Base-by-base conservation (phyloP, 2,329 filamentous ascomycete species). In the Ramularia collo-cygni region DNA sequence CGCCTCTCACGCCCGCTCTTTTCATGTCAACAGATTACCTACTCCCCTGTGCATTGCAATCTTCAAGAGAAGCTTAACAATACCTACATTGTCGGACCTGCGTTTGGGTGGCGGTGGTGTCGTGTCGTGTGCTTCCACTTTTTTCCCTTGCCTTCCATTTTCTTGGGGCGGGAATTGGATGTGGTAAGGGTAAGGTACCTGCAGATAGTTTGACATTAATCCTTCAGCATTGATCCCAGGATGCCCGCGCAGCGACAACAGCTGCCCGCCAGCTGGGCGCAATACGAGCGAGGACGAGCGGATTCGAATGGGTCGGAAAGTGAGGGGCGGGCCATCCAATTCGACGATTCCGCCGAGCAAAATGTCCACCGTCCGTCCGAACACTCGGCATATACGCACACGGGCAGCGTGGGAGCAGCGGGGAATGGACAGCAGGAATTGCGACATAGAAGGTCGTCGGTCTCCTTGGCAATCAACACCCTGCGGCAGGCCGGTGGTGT, bases 401-500 rank as follows among this genome's bases (percentile, higher is more conserved):
- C 44, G 31, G 42, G 39, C 6, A 40, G 43, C 12, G 45, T 46
- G 18, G 42, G 44, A 10, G 21, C 21, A 24, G n/a, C n/a, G n/a
- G n/a, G n/a, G n/a, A 42, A 52, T 35, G 50, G 52, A 28, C 47
- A 38, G 10, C 46, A 30, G 10, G 33, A 58, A n/a, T 38, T 70
- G 35, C 57, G 65, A 19, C 47, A 59, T 26, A 56, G 66, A 38
- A 57, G 66, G 55, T 72, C 70, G 16, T 72, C 69, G 6, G 64
- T 72, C 52, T 65, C 66, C 7, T 64, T 73, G 57, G 70, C 74
- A 35, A 59, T 76, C 39, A 63, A 66, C 33, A 64, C 70, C 5
- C 46, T 70, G 14, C 55, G 85, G 51, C 81, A 94, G 45, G 81
- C 85, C 34, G 92, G 90, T 49, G 90, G 90, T 36, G 83, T 89